Base-by-base conservation (phyloP, 2,329 filamentous ascomycete species). In the Pseudophaeomoniella oleicola region DNA sequence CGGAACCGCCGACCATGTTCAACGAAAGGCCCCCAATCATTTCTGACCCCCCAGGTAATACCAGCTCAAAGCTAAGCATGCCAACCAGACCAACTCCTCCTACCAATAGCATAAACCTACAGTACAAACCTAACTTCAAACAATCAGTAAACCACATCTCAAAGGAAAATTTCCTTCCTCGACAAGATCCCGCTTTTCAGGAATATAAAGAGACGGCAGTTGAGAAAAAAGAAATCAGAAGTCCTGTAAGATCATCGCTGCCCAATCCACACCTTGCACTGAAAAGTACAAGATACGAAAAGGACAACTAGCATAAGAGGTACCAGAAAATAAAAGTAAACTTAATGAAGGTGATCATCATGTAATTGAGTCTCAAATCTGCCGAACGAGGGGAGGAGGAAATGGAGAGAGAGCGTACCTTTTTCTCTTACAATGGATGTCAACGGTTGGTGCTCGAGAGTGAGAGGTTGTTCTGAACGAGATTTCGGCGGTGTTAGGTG, bases 291-390 rank as follows among this genome's bases (percentile, higher is more conserved):
- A 69, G 59, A 64, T 55, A 49, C 50, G 46, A 45, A 50, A 44
- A 52, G 47, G 46, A 49, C 54, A 69, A 68, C 76, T 90, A 79
- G 83, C 75, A 85, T 85, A 90, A 93, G 86, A 93, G 86, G 85
- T 93, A 86, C 85, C 85, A 93, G 83, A 92, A 87, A 80, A 42
- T 67, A 65, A 66, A 63, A 61, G 63, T 57, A 61, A 57, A 38
- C 35, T 36, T 32, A 31, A 40, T 34, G 64, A 67, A 66, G 63
- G 68, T 67, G 75, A 71, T 88, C 82, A 87, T 88, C 82, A 85
- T 72, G 44, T 39, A 39, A 46, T 42, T 32, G 37, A 34, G 33
- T 44, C 44, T 29, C 30, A 39, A 36, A 39, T 30, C 37, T 27
- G 6, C 22, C 22, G n/a, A 9, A 9, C n/a, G 22, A 27, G 22